Base-by-base conservation (phyloP, 495 filamentous ascomycete species). In the Entonaema liquescens region DNA sequence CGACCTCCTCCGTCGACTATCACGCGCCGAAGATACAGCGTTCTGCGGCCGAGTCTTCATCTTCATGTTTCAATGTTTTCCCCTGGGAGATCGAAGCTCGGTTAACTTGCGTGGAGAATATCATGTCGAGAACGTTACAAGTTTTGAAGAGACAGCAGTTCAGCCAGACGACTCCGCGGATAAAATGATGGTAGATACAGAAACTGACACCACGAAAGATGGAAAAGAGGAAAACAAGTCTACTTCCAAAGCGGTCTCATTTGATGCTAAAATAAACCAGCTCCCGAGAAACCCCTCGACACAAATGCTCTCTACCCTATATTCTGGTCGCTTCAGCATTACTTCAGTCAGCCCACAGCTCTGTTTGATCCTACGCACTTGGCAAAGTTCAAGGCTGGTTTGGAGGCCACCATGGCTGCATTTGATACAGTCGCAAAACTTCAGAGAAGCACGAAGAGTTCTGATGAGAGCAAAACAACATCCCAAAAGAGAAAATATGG, bases 21-120 rank as follows among this genome's bases (percentile, higher is more conserved):
- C 95, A 2, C 86, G 97, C 52, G 93, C 95, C 3, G 93, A 98
- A 74, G 96, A 99, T 80, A 93, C 96, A 0, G 94, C 97, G 2
- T 99, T 99, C 78, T 98, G 94, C 77, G 95, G 95, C 36, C 86
- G 95, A 49, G 94, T 99, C 21, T 97, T 97, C 76, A 97, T 99
- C 69, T 99, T 97, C 75, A 88, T 98, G 63, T 98, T 97, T 79
- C 95, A 98, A 78, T 96, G 92, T 77, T 98, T 98, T 74, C 93
- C 95, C 11, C 84, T 98, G 0, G 94, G 94, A 26, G 95, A 99
- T 80, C 95, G 92, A 74, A 98, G 95, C 77, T 97, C 94, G 1
- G 95, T 99, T 54, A 99, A 99, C 72, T 86, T 98, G 53, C 89
- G 96, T 28, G 95, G 95, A 71, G 95, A 98, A 79, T 99, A 94